These are phyloP conservation scores for Aphanoascus verrucosus DNA, from an alignment of 2,329 filamentous ascomycete genomes.

Conservation along the genomic window DNA sequence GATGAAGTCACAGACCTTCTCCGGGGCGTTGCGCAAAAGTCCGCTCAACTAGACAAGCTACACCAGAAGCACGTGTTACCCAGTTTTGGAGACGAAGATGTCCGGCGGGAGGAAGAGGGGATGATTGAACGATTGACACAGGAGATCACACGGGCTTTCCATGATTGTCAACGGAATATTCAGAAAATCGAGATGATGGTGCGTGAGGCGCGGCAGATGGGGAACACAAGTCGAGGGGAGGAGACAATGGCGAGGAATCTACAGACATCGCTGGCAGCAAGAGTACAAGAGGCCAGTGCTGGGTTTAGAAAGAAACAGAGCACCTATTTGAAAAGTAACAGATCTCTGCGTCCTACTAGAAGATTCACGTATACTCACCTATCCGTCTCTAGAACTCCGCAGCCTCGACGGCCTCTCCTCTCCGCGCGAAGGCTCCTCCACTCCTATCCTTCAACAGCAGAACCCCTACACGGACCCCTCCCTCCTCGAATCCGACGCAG, in stretches of 20 bases:
- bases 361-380: neutral
- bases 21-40: constrained; percentile 67
- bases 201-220: constrained; percentile 58
- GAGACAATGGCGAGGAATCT: constrained; percentile 95
- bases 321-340: constrained; percentile 80
- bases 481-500: constrained; percentile 83
- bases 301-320: constrained; percentile 95
- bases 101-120: constrained; percentile 73
- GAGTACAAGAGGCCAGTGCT: constrained; percentile 85
- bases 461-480: constrained; percentile 74
- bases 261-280: constrained; percentile 75
- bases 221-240: constrained; percentile 64
- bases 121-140: constrained; percentile 88
- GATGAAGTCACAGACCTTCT: constrained; percentile 85
- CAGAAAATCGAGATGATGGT: constrained; percentile 82
- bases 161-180: constrained; percentile 80
- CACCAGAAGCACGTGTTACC: constrained; percentile 96
- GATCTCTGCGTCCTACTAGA: neutral
- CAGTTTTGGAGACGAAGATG: constrained; percentile 89
- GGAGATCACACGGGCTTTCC: constrained; percentile 78
- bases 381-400: constrained; percentile 51
- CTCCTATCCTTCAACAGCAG: constrained; percentile 37
- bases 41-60: constrained; percentile 74
- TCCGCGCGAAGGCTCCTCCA: constrained; percentile 41
- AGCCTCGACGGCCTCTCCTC: constrained; percentile 54